Base-by-base conservation (phyloP, 176 grass and related monocot species). In the Zizania latifolia region DNA sequence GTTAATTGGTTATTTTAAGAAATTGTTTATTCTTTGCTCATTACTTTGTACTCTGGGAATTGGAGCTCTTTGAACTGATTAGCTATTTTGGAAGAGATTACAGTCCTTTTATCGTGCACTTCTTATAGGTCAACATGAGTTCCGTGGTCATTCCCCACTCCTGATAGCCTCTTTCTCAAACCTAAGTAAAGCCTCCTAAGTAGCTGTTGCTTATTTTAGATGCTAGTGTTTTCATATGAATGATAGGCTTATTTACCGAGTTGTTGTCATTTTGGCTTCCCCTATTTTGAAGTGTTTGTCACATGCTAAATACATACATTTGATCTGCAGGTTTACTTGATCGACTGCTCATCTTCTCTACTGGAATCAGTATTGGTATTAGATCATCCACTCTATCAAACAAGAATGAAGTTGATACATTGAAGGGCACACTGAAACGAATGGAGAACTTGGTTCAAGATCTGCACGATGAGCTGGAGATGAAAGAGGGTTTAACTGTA, bases 391-490 rank as follows among this genome's bases (percentile, higher is more conserved):
- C 86, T 71, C 64, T 94, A 75, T 89, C 84, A 65, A 88, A 87
- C 64, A 98, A 84, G 86, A 90, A 88, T 38, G 89, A 94, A 77
- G 63, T 90, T 72, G 84, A 94, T 59, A 82, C 60, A 6, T 58
- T 94, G 76, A 98, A 86, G 32, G 68, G 78, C 58, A 87, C 81
- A 29, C 63, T 98, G 71, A 92, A 87, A 54, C 74, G 31, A 73
- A 87, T 83, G 67, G 89, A 98, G 66, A 89, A 92, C 57, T 84
- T 98, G 86, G 88, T 94, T 86, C 91, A 90, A 75, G 94, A 94
- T 98, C 87, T 98, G 65, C 91, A 98, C 55, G 94, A 98, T 65
- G 94, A 98, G 71, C 63, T 98, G 26, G 91, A 98, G 57, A 88
- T 98, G 91, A 98, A 92, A 71, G 91, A 98, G 32, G 87, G 78